phyloP scores from a whole-genome alignment of 2,329 filamentous ascomycete species.

The Stachybotrys chlorohalonatus region DNA sequence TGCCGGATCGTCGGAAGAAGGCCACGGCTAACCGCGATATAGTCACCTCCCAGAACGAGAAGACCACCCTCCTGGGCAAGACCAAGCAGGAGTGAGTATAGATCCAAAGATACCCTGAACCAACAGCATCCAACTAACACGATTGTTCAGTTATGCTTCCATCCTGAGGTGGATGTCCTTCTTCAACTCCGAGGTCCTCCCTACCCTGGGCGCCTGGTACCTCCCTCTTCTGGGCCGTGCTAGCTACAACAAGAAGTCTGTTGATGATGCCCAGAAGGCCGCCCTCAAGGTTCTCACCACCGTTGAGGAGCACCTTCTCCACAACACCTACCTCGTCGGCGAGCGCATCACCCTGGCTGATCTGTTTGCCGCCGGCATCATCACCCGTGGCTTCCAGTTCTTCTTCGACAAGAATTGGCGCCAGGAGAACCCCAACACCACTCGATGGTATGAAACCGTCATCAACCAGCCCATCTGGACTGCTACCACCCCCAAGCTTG shows the following conservation, averaged over 20 bases:
- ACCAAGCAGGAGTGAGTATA: constrained; percentile 92
- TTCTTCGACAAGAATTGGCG: constrained; percentile 93
- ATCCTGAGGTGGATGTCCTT: constrained; percentile 98
- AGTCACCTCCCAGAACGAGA: constrained; percentile 99
- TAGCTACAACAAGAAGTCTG: constrained; percentile 96
- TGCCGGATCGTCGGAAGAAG: neutral
- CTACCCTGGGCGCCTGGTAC: constrained; percentile 70
- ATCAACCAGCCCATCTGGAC: constrained; percentile 88
- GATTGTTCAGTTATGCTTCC: constrained; percentile 62
- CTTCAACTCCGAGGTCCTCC: constrained; percentile 81
- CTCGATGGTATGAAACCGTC: constrained; percentile 92
- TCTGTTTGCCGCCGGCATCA: constrained; percentile 70
- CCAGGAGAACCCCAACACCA: constrained; percentile 69
- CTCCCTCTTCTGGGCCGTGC: constrained; percentile 71
- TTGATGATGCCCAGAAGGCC: constrained; percentile 69
- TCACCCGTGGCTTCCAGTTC: constrained; percentile 83
- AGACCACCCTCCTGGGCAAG: constrained; percentile 98
- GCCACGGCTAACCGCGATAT: constrained; percentile 5
- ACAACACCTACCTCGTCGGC: constrained; percentile 95
- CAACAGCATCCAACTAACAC: constrained; percentile 12
- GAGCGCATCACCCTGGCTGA: constrained; percentile 97
- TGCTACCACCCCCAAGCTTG: constrained; percentile 63
- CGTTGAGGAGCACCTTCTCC: constrained; percentile 78
- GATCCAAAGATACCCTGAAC: neutral
- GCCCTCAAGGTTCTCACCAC: constrained; percentile 59